phyloP scores from a whole-genome alignment of 164 flowering plant genomes.

The Sedum album region DNA sequence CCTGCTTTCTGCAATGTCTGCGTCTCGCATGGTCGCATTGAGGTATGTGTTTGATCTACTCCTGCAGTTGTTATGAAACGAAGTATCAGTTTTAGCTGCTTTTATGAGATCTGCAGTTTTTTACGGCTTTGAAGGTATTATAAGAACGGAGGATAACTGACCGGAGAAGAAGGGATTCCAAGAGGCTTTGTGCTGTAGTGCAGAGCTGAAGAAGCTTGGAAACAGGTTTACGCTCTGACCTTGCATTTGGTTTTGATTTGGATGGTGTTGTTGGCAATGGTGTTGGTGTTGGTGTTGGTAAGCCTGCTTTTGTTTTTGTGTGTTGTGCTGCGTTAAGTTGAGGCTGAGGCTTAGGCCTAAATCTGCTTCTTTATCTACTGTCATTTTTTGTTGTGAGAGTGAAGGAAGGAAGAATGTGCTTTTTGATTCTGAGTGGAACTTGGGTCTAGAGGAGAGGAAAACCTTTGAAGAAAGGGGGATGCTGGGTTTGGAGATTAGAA shows the following conservation, averaged over 20 bases:
- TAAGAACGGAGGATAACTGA: not conserved
- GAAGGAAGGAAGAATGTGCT: not conserved
- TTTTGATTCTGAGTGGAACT: not conserved
- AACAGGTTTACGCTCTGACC: not conserved
- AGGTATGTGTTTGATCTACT: constrained; percentile 16
- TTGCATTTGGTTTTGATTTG: not conserved
- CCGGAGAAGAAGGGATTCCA: constrained; percentile 4
- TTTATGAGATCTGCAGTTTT: not conserved
- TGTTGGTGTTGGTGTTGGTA: not conserved
- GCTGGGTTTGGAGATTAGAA: not conserved
- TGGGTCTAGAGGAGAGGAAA: not conserved
- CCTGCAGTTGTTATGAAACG: not conserved
- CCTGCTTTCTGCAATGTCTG: constrained; percentile 12
- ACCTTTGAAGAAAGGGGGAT: not conserved
- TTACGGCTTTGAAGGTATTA: not conserved
- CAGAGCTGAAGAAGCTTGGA: constrained; percentile 8
- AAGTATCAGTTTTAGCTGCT: not conserved
- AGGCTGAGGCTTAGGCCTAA: constrained; percentile 8
- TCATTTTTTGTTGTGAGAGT: not conserved
- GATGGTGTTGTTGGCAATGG: not conserved
- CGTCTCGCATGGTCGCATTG: constrained; percentile 7
- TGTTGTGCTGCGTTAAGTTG: not conserved
- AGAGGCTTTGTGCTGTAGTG: not conserved
- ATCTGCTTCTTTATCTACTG: constrained; percentile 2
- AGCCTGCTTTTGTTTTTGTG: not conserved